A percentile compares a stretch with the other conserved stretches of the same genome.
Conservation (phyloP, 2,329 filamentous ascomycete species). For the Xylariaceae sp. region DNA sequence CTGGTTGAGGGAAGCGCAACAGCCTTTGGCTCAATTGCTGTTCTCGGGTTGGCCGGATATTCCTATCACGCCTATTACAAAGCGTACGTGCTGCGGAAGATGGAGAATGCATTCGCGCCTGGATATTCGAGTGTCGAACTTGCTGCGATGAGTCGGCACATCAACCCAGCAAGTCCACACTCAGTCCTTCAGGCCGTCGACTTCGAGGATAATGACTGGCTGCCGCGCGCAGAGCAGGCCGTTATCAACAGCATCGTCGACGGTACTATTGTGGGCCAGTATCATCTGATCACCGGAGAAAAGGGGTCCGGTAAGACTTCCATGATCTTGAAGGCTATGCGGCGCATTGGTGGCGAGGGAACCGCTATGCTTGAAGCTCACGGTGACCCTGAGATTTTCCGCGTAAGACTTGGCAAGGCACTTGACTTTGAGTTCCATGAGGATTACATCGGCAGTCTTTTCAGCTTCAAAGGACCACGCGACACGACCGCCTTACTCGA, state of each 20-base stretch:
- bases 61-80: slow-evolving; percentile 51
- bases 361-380: slow-evolving; percentile 95
- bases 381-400: slow-evolving; percentile 88
- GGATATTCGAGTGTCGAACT: slow-evolving; percentile 62
- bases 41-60: slow-evolving; percentile 32
- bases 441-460: slow-evolving; percentile 92
- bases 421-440: slow-evolving; percentile 95
- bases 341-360: slow-evolving; percentile 78
- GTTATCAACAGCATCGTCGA: slow-evolving; percentile 75
- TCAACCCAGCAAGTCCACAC: slow-evolving; percentile 14
- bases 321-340: slow-evolving; percentile 92
- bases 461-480: slow-evolving; percentile 85
- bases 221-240: slow-evolving; percentile 72
- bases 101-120: slow-evolving; percentile 65
- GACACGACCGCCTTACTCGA: slow-evolving; percentile 88
- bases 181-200: slow-evolving; percentile 12
- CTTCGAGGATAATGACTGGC: slow-evolving; percentile 43
- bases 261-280: slow-evolving; percentile 70
- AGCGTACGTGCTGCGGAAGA: slow-evolving; percentile 62
- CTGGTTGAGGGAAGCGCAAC: slow-evolving; percentile 29
- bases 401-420: slow-evolving; percentile 83
- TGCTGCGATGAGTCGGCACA: slow-evolving; percentile 40
- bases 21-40: slow-evolving; percentile 27
- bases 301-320: slow-evolving; percentile 94
- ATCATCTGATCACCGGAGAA: slow-evolving; percentile 84